Conservation (phyloP, 441 rosid species). For the Arabidopsis lyrata region DNA sequence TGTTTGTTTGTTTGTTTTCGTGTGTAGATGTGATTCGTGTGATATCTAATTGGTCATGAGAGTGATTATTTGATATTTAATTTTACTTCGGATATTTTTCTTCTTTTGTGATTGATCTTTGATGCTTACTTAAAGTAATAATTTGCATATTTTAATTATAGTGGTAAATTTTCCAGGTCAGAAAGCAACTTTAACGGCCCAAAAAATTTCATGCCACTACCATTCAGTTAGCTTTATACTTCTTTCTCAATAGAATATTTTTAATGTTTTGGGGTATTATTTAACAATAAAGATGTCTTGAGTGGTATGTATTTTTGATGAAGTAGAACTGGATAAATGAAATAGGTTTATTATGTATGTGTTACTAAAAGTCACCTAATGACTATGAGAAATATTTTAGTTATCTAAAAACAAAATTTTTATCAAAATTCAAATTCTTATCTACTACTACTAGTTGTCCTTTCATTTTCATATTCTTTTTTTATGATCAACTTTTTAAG, state of each 20-base stretch:
- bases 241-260: slow-evolving; percentile 10
- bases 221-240: slow-evolving; percentile 19
- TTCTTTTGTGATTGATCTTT: slow-evolving; percentile 29
- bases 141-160: slow-evolving; percentile 29
- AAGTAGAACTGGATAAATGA: background rate
- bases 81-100: background rate
- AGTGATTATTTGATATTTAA: slow-evolving; percentile 16
- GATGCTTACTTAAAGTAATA: slow-evolving; percentile 29
- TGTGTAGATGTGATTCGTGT: slow-evolving; percentile 39
- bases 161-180: slow-evolving; percentile 33
- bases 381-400: background rate
- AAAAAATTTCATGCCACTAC: background rate
- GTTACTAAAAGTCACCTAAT: background rate
- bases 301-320: background rate
- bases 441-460: background rate
- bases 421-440: background rate
- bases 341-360: background rate
- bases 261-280: background rate
- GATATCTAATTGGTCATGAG: slow-evolving; percentile 28
- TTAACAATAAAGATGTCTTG: background rate
- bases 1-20: slow-evolving; percentile 24
- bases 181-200: slow-evolving; percentile 37
- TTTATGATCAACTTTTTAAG: background rate
- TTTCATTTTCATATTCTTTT: background rate
- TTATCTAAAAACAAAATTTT: background rate